These are phyloP conservation scores for Harrya chromipes DNA, from an alignment of 768 basidiomycete genomes.

Conservation along the genomic window DNA sequence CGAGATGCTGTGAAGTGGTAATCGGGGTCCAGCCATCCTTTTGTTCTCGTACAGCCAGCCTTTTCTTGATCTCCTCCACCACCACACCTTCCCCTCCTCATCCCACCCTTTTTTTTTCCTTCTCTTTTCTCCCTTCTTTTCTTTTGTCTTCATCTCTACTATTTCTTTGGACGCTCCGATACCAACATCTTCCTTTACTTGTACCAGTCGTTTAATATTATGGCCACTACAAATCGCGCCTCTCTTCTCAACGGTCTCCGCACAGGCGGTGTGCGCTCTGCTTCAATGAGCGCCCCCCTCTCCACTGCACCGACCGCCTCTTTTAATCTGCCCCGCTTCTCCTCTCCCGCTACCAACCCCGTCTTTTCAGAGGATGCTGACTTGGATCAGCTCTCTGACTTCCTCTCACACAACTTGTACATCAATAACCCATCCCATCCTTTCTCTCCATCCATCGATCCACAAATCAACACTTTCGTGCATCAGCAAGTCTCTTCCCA, in stretches of 20 bases:
- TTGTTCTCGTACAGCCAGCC: slow-evolving; percentile 18
- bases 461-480: slow-evolving; percentile 60
- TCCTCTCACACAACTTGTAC: slow-evolving; percentile 52
- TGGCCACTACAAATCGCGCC: slow-evolving; percentile 60
- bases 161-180: slow-evolving; percentile 1
- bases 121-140: slow-evolving; percentile 10
- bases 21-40: slow-evolving; percentile 15
- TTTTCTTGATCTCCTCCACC: slow-evolving; percentile 8
- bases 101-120: slow-evolving; percentile 23
- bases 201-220: slow-evolving; percentile 30
- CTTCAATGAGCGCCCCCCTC: slow-evolving; percentile 57
- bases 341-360: slow-evolving; percentile 39
- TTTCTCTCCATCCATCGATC: slow-evolving; percentile 72
- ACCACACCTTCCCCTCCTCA: not conserved
- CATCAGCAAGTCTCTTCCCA: slow-evolving; percentile 57
- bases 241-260: slow-evolving; percentile 86
- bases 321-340: slow-evolving; percentile 63
- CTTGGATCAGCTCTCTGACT: slow-evolving; percentile 57
- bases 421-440: slow-evolving; percentile 47
- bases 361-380: slow-evolving; percentile 52
- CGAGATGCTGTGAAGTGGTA: slow-evolving; percentile 11
- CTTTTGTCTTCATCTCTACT: slow-evolving; percentile 9
- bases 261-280: slow-evolving; percentile 86
- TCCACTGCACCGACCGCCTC: slow-evolving; percentile 60
- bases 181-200: slow-evolving; percentile 4